Evolutionary conservation across 805 yeast species (phyloP), one percentile per base, ranked within the genome.

Genomic region (Blastobotrys peoriensis): DNA sequence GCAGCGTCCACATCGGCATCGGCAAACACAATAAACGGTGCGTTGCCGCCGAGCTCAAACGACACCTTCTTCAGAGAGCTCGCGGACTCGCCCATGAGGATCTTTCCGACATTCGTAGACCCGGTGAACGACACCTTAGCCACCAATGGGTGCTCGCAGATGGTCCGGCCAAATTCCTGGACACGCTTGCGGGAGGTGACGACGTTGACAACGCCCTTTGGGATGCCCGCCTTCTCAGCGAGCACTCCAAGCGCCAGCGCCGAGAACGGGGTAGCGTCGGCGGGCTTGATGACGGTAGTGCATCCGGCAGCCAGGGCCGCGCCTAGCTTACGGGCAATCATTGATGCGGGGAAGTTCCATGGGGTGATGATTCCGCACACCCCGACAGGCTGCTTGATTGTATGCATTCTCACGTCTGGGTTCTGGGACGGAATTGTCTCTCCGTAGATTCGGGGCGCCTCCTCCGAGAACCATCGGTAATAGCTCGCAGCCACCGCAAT

Each of bases 391-490:
- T 83, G 87, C 54, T 78, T 75, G 48, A 78, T 53, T 3, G 86
- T 69, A 44, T 80, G 53, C 48, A 83, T 78, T 48, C 81, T 70
- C 38, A 61, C 57, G 20, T 65, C 52, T 1, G 74, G 60, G 48
- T 65, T 68, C 41, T 74, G 67, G 2, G 86, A 75, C n/a, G 75
- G 73, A 44, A 83, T 76, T 15, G 73, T 66, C 50, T 79, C 81
- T n/a, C 91, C 93, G 43, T 76, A 67, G 21, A 75, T 62, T 54
- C 87, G 73, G 33, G 87, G 84, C 5, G 91, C 91, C 40, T 57
- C 57, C 61, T 83, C 93, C 25, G 94, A 72, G 59, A 79, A 89
- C 96, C 97, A 89, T 59, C 86, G 88, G 61, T 86, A 83, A 63
- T 83, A 88, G 4, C 85, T 75, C 1, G 86, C 82, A 6, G 83